Evolutionary conservation across 495 filamentous ascomycete species (phyloP).

Genomic region (Neurospora sp.): DNA sequence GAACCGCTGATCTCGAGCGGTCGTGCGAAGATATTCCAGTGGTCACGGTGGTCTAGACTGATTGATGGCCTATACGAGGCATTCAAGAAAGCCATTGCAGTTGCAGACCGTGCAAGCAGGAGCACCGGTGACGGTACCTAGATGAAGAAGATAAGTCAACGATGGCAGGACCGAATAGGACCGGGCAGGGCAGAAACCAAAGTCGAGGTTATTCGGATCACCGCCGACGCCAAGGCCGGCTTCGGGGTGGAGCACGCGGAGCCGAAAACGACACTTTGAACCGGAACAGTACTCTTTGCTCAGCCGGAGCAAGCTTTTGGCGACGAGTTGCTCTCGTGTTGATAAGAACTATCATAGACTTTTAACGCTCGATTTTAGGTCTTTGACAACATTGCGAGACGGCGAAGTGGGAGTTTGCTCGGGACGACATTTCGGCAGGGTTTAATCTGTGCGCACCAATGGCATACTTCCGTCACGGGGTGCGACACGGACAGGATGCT

Average conservation of each 20-base stretch:
- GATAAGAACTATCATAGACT: neutral
- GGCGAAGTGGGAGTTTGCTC: neutral
- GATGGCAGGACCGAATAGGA: neutral
- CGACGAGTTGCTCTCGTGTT: neutral
- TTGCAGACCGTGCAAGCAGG: neutral
- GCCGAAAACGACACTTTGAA: neutral
- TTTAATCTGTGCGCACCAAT: neutral
- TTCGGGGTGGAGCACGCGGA: neutral
- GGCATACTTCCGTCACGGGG: neutral
- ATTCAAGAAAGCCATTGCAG: neutral
- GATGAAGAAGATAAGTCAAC: neutral
- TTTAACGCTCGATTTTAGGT: neutral
- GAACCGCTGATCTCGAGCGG: neutral
- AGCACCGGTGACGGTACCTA: neutral
- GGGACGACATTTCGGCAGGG: neutral
- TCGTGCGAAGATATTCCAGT: neutral
- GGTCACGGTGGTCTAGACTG: neutral
- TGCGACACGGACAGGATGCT: neutral
- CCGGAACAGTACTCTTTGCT: neutral
- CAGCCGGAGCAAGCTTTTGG: neutral
- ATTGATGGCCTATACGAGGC: neutral
- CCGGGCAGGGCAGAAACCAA: neutral
- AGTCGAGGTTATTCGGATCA: neutral
- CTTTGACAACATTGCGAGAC: neutral
- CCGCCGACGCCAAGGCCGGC: neutral